Percentiles rank a stretch among this genome's conserved stretches.
Conservation (phyloP, 2,329 filamentous ascomycete species). For the Xylariomycetidae sp. region DNA sequence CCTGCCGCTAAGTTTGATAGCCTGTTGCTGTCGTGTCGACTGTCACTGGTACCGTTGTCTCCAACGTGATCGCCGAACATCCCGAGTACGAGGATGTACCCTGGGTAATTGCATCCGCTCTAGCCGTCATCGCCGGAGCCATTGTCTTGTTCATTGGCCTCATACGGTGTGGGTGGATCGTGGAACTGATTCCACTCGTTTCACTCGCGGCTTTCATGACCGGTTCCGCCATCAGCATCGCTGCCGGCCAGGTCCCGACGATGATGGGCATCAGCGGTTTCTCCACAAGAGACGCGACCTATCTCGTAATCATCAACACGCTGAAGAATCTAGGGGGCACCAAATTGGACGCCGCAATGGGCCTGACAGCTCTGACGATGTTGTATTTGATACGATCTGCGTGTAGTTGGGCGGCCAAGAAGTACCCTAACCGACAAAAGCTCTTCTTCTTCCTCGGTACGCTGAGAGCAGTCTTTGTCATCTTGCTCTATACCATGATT, state of each 20-base stretch:
- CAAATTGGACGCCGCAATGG: slow-evolving; percentile 79
- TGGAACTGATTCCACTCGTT: slow-evolving; percentile 86
- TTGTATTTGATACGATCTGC: slow-evolving; percentile 69
- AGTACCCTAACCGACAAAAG: slow-evolving; percentile 65
- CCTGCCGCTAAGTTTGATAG: too few relatives aligned
- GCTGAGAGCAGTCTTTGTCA: slow-evolving; percentile 84
- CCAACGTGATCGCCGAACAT: slow-evolving; percentile 51
- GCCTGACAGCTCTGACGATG: slow-evolving; percentile 72
- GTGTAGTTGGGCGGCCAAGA: slow-evolving; percentile 64
- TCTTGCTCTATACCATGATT: slow-evolving; percentile 86
- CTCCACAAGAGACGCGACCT: slow-evolving; percentile 73
- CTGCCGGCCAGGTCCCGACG: slow-evolving; percentile 73
- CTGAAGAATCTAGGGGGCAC: slow-evolving; percentile 65
- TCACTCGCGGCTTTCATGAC: slow-evolving; percentile 97
- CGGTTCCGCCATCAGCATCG: slow-evolving; percentile 86
- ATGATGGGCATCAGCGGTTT: slow-evolving; percentile 76
- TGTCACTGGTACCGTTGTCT: slow-evolving; percentile 77
- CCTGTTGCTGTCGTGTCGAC: slow-evolving; percentile 95
- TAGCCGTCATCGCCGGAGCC: slow-evolving; percentile 72
- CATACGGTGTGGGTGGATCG: slow-evolving; percentile 78
- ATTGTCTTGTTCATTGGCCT: slow-evolving; percentile 78
- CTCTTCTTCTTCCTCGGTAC: slow-evolving; percentile 88
- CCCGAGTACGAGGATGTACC: slow-evolving; percentile 46
- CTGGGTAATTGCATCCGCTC: slow-evolving; percentile 69
- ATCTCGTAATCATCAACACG: slow-evolving; percentile 77